Conservation (phyloP, 768 basidiomycete genomes). For the Russula foetens region DNA sequence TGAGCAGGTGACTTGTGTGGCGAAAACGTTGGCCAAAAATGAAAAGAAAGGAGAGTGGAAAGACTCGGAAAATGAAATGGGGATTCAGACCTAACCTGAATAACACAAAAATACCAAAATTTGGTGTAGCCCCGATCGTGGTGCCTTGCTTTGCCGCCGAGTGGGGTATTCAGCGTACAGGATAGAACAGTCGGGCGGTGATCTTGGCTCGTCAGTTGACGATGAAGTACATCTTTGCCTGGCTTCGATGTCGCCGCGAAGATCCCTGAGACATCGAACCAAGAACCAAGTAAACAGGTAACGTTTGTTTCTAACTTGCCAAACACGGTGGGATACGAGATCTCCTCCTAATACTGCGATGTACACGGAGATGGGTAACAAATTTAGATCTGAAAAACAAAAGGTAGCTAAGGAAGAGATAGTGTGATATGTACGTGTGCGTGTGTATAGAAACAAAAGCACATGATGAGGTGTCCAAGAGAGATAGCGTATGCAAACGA, state of each 20-base stretch:
- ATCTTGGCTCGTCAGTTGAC: neutral
- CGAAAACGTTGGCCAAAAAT: neutral
- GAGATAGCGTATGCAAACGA: neutral
- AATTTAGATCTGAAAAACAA: neutral
- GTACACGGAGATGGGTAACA: slow-evolving; percentile 3
- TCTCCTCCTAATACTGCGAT: slow-evolving; percentile 11
- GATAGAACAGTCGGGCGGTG: too few species aligned
- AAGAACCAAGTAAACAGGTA: neutral
- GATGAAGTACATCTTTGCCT: neutral
- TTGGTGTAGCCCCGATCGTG: neutral
- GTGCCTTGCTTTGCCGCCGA: neutral
- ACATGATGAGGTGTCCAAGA: slow-evolving; percentile 5
- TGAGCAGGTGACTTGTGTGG: neutral
- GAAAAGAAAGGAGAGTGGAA: neutral
- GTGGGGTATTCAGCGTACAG: neutral
- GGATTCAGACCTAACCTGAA: neutral
- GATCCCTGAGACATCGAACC: slow-evolving; percentile 3
- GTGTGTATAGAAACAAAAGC: neutral
- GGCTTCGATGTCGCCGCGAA: slow-evolving; percentile 13
- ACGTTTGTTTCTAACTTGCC: slow-evolving; percentile 1
- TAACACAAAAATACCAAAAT: neutral
- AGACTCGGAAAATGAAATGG: neutral
- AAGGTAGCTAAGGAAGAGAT: neutral
- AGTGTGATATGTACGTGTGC: slow-evolving; percentile 2
- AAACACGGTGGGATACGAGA: neutral